Evolutionary conservation across 306 rosid genomes (phyloP).

Genomic region (Vachellia collinsii): DNA sequence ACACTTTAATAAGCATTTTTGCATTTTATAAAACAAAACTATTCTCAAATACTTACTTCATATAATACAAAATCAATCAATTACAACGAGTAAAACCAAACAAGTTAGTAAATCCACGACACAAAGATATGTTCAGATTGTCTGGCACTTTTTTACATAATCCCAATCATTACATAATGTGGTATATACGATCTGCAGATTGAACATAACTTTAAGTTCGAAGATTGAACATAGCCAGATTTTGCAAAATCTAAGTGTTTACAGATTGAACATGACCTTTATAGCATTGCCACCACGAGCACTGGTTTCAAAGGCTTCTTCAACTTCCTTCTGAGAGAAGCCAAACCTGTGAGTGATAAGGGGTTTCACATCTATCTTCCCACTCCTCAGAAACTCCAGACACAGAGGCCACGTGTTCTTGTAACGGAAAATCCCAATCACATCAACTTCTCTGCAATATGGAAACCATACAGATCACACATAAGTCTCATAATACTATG

Average conservation of each 20-base stretch:
- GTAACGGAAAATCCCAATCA: constrained; percentile 84
- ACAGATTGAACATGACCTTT: constrained; percentile 94
- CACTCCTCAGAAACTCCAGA: constrained; percentile 80
- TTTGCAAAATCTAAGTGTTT: constrained; percentile 8
- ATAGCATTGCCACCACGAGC: constrained; percentile 93
- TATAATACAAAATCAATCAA: no score
- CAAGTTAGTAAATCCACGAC: no score
- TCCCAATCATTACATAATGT: neutral
- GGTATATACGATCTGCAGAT: neutral
- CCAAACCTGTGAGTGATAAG: constrained; percentile 90
- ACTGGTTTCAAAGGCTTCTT: constrained; percentile 91
- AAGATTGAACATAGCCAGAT: neutral
- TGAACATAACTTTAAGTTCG: neutral
- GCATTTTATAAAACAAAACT: no score
- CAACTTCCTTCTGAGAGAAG: constrained; percentile 83
- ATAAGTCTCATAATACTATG: neutral
- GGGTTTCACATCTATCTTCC: constrained; percentile 87
- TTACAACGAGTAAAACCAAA: no score
- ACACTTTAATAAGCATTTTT: no score
- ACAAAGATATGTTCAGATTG: neutral
- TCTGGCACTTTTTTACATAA: neutral
- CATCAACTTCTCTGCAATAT: constrained; percentile 78
- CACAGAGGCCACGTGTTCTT: constrained; percentile 97
- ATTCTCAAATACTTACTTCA: no score
- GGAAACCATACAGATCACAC: neutral